Evolutionary conservation across 2,329 filamentous ascomycete species (phyloP), one percentile per base, ranked within the genome.

Genomic region (Ceratocystis harringtonii): DNA sequence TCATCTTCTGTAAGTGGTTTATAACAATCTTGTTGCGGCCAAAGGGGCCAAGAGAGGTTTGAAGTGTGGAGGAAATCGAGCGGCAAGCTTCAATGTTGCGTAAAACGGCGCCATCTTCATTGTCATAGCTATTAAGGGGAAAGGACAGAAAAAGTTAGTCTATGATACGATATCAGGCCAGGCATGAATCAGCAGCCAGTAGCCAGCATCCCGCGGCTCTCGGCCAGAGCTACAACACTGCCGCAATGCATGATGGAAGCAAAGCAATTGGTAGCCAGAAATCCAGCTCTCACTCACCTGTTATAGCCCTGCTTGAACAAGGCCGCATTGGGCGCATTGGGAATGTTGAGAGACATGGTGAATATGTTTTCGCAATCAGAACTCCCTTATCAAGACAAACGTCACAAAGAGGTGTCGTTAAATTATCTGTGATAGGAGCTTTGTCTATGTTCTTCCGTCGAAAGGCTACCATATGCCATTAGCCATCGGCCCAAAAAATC

Each of bases 1-100:
- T 95, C 94, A 99, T 96, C 83, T 99, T 99, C 77, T 96, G 90
- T 69, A 99, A 83, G 79, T 99, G 95, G 81, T 99, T 99, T 82
- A 99, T 97, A 79, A 99, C 90, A 74, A 99, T 92, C 81, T 99
- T 99, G 82, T 99, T 99, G 77, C 94, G 89, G 73, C 94, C 94
- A 78, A 96, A 96, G 68, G 94, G 94, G 63, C 94, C 95, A 44
- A 99, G 84, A 58, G 94, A 97, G 66, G 94, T 97, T 80, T 96
- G 91, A 62, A 99, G 94, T 63, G 94, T 99, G 72, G 89, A 89
- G 67, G 94, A 86, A 77, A 99, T 97, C 70, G 94, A 90, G 70
- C 92, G 85, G 80, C 94, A 99, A 75, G 95, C 94, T 75, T 99
- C 95, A 78, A 99, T 97, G 78, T 99, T 99, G 74, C 94, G 91